These are phyloP conservation scores for Erodium moschatum DNA, from an alignment of 441 rosid genomes.

Conservation along the genomic window DNA sequence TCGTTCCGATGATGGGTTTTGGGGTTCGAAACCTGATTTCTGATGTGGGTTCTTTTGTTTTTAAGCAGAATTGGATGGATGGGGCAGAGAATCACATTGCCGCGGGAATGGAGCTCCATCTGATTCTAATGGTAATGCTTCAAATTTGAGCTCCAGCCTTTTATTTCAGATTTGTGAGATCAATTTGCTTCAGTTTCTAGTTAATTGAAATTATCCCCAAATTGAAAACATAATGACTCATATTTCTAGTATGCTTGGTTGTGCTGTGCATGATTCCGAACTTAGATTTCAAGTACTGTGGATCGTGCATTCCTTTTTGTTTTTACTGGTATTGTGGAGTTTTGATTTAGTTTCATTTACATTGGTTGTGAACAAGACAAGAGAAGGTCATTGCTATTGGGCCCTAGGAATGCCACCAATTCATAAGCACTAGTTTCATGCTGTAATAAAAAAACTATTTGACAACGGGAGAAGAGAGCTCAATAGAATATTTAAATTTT, in stretches of 20 bases:
- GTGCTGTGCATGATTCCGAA: neutral
- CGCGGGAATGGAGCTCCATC: conserved; percentile 25
- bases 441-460: too few relatives aligned
- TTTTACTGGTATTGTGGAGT: neutral
- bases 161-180: too few relatives aligned
- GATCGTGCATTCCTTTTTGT: too few relatives aligned
- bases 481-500: neutral
- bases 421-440: neutral
- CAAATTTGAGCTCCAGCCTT: neutral
- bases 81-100: conserved; percentile 18
- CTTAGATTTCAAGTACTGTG: neutral
- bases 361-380: too few relatives aligned
- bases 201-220: too few relatives aligned
- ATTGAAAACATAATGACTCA: too few relatives aligned
- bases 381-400: neutral
- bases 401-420: neutral
- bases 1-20: neutral
- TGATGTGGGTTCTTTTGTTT: conserved; percentile 10
- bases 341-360: too few relatives aligned
- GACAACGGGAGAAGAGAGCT: neutral
- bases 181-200: too few relatives aligned
- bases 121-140: conserved; percentile 31
- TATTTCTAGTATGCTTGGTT: neutral
- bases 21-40: conserved; percentile 6
- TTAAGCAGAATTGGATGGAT: conserved; percentile 23